Base-by-base conservation (phyloP, 1,284 basidiomycete genomes). In the Entoloma clypeatum region DNA sequence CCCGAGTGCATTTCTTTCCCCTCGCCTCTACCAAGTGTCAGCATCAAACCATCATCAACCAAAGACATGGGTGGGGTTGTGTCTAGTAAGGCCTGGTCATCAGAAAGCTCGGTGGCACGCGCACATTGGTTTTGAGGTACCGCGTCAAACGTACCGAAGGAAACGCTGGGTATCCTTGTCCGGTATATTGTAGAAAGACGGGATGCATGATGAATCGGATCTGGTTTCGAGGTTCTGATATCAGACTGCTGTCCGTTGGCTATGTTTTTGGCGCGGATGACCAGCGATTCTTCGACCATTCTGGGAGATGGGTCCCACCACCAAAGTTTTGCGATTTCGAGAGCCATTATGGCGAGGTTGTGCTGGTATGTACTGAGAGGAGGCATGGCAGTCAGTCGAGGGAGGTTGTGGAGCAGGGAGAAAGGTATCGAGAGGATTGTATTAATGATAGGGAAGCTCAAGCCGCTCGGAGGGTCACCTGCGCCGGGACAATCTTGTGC, bases 371-470 rank as follows among this genome's bases (percentile, higher is more conserved):
- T 9, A 19, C 7, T 39, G 33, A 27, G 5, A 17, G 43, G 42
- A 9, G 23, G 2, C 21, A 48, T 28, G 3, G 42, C 19, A 14
- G 9, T 17, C 24, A 50, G 25, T 7, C 49, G 43, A 25, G 49
- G 43, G 36, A 42, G 19, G 27, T 32, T 39, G 35, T 44, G 46
- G 19, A 50, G 36, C 27, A 48, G 39, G 22, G 46, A 34, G 34
- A 50, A 48, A 8, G 46, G 49, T 17, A 50, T 42, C 5, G 49
- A 50, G 17, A 50, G 39, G 21, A 50, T 36, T 18, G 48, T 44
- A 11, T 41, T 17, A 14, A 50, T 22, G 13, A 43, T 21, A 7
- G 46, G 43, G 39, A 48, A 50, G 21, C 10, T 2, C 2, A 8
- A 3, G 34, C 38, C 45, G 10, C 25, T 33, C n/a, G 19, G 21